Evolutionary conservation across 1,284 basidiomycete species (phyloP), one percentile per base, ranked within the genome.

Genomic region (Ustilago tritici): DNA sequence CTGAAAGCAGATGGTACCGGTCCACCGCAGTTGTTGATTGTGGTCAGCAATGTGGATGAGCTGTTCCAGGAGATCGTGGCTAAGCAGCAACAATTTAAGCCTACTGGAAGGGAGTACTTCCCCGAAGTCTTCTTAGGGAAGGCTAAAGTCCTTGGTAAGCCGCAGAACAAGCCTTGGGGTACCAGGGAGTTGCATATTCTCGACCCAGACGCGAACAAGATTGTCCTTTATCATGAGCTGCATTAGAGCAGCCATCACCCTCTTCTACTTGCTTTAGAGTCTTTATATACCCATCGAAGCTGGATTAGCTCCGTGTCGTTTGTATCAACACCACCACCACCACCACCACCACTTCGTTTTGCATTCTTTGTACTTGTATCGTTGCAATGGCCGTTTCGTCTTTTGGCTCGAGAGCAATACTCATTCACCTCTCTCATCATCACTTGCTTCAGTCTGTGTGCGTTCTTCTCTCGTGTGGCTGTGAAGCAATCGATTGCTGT

Each of bases 161-260:
- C 79, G 8, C 77, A 82, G 61, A 78, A 76, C 63, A 74, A 75
- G 69, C 71, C 77, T 2, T 77, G 79, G 79, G 77, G 79, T 28
- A 76, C 79, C 32, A 56, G 79, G 17, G 81, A 82, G 64, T 53
- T 77, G 31, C 65, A 70, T 11, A 54, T 82, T 7, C 62, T 79
- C n/a, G 81, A 82, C 35, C 79, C 81, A 10, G 81, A 82, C 36
- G 79, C 65, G 34, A 77, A 81, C 65, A 76, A 72, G 73, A 65
- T 81, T 19, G 57, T 82, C 31, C 70, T 82, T 19, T 81, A 72
- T 40, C 67, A 78, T 65, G 62, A 71, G 57, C 34, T 59, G 9
- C 28, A 34, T 34, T 28, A 31, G 6, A 15, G 15, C 47, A 54
- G 23, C 49, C 28, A 23, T 28, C 38, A 38, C 46, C 35, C n/a